Base-by-base conservation (phyloP, 305 asterid species). In the Fraxinus albicans region DNA sequence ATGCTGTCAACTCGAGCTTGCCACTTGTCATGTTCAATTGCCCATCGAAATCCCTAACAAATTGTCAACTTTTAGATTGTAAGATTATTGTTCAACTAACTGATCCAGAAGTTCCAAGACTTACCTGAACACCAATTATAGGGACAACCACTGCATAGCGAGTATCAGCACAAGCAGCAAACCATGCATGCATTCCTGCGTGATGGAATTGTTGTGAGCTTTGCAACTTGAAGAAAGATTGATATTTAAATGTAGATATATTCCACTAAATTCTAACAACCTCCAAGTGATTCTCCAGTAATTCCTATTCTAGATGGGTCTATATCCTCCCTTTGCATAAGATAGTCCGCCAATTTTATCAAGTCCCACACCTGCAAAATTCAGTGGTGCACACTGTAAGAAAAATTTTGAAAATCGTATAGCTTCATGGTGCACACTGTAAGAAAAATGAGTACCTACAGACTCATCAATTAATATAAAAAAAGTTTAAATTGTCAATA, bases 221-320 rank as follows among this genome's bases (percentile, higher is more conserved):
- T 19, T 85, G 83, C 78, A 80, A 73, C 53, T 73, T 60, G 81
- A 74, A 53, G 80, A 69, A 81, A 79, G 50, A 36, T 83, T 81
- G 58, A 55, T 77, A 60, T 35, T 50, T 42, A 25, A 42, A 70
- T 53, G 27, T 1, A 65, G 82, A 74, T 34, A 76, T 78, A 72
- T 79, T 17, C 29, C 40, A 83, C 76, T 70, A 78, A 50, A 79
- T 82, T 72, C n/a, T 79, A 76, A 95, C 84, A 73, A 96, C 99
- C 99, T 91, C 99, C 98, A 82, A 96, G 98, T 70, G 98, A 96
- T 96, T 94, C 99, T 6, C 98, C 98, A 27, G 98, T 93, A 83
- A 94, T 93, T 83, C 98, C 99, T 81, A 96, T 91, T 81, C 90
- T 91, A 9, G 89, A 88, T 65, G 91, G 91, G 88, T 94, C 98